These are phyloP conservation scores for Hanseniaspora uvarum DNA, from an alignment of 1,139 yeast genomes.

Conservation along the genomic window DNA sequence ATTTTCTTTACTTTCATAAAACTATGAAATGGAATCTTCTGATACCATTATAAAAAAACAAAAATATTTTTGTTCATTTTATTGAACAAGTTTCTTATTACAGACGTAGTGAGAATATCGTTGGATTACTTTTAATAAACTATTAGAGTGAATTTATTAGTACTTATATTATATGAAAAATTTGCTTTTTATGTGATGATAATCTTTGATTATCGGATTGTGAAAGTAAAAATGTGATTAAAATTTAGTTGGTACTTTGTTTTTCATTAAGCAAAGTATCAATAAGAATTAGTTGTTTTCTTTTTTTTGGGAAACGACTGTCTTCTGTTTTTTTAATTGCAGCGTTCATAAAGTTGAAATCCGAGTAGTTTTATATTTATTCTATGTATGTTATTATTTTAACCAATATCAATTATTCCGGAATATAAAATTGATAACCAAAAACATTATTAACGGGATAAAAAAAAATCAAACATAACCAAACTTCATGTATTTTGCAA, in stretches of 20 bases:
- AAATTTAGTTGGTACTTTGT: background rate
- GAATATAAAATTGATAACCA: background rate
- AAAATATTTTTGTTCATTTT: background rate
- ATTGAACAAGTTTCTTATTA: too few relatives aligned
- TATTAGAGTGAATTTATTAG: slow-evolving; percentile 6
- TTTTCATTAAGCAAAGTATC: background rate
- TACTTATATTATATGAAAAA: slow-evolving; percentile 7
- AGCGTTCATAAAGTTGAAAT: slow-evolving; percentile 7
- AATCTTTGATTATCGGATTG: background rate
- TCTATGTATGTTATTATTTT: slow-evolving; percentile 4
- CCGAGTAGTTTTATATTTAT: slow-evolving; percentile 7
- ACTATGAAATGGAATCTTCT: background rate
- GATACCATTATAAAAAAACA: background rate
- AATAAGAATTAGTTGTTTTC: background rate
- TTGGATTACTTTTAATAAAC: slow-evolving; percentile 6
- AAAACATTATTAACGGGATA: background rate
- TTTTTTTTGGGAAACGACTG: background rate
- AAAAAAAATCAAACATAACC: background rate
- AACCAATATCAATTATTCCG: slow-evolving; percentile 2
- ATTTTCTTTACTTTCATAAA: background rate
- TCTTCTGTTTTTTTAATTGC: background rate
- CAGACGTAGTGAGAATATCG: background rate
- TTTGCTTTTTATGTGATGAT: background rate
- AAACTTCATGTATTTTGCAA: too few relatives aligned
- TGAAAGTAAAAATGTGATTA: slow-evolving; percentile 1